These are phyloP conservation scores for barley (Hordeum vulgare) DNA, from an alignment of 176 grass and related monocot species.

Conservation along the genomic window MorexV3_pseudomolecules_assembly NC_058520.1:429571970-429572469, in stretches of 20 bases:
- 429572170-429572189: too few species aligned
- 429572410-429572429: not conserved
- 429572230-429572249: not conserved
- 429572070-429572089: not conserved
- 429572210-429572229: not conserved
- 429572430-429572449: not conserved
- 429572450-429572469: not conserved
- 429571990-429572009: not conserved
- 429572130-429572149: not conserved
- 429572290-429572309: not conserved
- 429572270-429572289: not conserved
- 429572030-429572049: not conserved
- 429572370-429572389: not conserved
- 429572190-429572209: not conserved
- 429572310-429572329: not conserved
- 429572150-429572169: not conserved
- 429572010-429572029: not conserved
- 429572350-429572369: not conserved
- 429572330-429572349: not conserved
- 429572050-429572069: not conserved
- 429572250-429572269: not conserved
- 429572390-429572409: constrained; percentile 18
- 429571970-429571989: not conserved
- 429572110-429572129: not conserved
- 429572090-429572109: not conserved